Base-by-base conservation (phyloP, 2,329 filamentous ascomycete genomes). In the Mollisia scopiformis region DNA sequence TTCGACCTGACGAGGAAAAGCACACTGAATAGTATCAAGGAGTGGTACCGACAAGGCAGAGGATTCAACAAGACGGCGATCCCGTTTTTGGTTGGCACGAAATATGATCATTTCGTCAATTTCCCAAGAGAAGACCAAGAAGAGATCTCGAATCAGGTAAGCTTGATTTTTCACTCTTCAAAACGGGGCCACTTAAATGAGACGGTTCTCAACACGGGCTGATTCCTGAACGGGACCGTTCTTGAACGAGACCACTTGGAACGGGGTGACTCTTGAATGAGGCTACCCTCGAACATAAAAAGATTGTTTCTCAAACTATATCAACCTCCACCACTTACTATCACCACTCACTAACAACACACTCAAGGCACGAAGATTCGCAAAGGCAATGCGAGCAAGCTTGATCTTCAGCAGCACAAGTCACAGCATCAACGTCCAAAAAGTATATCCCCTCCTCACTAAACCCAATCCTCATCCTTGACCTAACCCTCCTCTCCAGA, bases 61-160 rank as follows among this genome's bases (percentile, higher is more conserved):
- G 95, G 95, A 25, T 99, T 99, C 83, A 99, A 99, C 84, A 99
- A 99, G 83, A 99, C 95, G 14, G 95, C 95, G n/a, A 99, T 99
- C 68, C 95, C 95, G 0, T 97, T 99, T 73, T 79, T 99, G 25
- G 92, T 99, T 19, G 95, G 95, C 62, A 99, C 95, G 35, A 99
- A 99, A 77, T 99, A 98, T 76, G 95, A 99, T 73, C 95, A 98
- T 74, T 99, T 99, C 79, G 94, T 99, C 77, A 99, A 98, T 79
- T 97, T 99, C 73, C 93, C 95, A 0, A 86, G 91, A 43, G 94
- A 98, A 75, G 95, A 99, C 74, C 95, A 99, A 75, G 95, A 99
- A 76, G 95, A 99, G 78, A 99, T 99, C 65, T 97, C 93, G 14
- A 93, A 95, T 72, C 94, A 97, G 84, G 93, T 95, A 78, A 61